Evolutionary conservation across 352 stramenopile species (phyloP), one percentile per base, ranked within the genome.

Genomic region (Halophytophthora polymorphica): DNA sequence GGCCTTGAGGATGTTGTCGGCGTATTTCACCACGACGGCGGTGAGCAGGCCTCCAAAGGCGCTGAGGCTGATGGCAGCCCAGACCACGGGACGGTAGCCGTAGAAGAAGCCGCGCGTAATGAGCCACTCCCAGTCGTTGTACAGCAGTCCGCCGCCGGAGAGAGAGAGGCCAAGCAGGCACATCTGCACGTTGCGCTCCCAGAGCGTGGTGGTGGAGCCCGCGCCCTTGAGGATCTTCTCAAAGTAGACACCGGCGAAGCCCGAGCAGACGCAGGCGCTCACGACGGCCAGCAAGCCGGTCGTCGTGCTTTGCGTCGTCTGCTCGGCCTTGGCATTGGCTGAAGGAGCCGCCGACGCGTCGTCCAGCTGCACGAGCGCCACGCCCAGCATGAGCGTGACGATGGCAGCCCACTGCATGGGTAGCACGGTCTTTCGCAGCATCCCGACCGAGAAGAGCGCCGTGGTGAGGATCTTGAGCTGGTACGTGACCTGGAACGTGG

Each of bases 391-490:
- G 46, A 94, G 79, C 55, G 81, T 73, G 37, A 83, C 62, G 35
- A 94, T 90, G 10, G 83, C 73, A 13, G 73, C 73, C 83, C 83
- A 94, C 51, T 94, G 83, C 36, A 83, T 61, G n/a, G 68, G 59
- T 41, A 90, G 47, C 55, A 94, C 83, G 17, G 62, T 65, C 43
- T 82, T 88, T 45, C 74, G 61, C 49, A 94, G 68, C 46, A 94
- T 56, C 3, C 86, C 41, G n/a, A 92, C 80, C n/a, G 80, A 90
- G 62, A 94, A 94, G 35, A 92, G 69, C 35, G 83, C 81, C 8
- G 83, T 94, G 12, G 83, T 92, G 28, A 92, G 67, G 66, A 94
- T 94, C 68, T 94, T 94, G 63, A 94, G 77, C 66, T 94, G 83
- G 69, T 89, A 90, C 41, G 89, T 73, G 56, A 93, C 71, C 54